Conservation (phyloP, 768 basidiomycete species). For the Boletus insuetus region DNA sequence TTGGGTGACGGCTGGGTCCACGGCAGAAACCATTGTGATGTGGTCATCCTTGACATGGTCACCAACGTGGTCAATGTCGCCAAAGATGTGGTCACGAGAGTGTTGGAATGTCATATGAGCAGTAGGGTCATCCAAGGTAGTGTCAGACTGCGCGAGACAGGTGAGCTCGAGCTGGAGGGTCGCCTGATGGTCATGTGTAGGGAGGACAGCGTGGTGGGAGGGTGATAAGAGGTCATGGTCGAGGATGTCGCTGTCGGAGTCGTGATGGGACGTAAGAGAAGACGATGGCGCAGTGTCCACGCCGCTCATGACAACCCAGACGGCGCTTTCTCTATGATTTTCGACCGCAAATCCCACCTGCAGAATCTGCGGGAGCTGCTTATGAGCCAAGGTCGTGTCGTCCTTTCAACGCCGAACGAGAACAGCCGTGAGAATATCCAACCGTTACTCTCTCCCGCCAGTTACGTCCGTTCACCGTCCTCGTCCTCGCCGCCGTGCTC, state of each 20-base stretch:
- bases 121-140: conserved; percentile 25
- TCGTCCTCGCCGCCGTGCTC: neutral
- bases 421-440: conserved; percentile 20
- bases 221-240: conserved; percentile 33
- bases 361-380: conserved; percentile 19
- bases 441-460: conserved; percentile 1
- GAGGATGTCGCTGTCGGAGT: conserved; percentile 32
- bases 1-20: conserved; percentile 37
- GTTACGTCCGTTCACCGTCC: conserved; percentile 7
- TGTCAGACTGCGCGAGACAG: conserved; percentile 26
- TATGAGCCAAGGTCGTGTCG: conserved; percentile 18
- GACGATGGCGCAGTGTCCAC: conserved; percentile 35
- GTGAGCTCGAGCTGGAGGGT: conserved; percentile 29
- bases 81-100: conserved; percentile 33
- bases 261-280: conserved; percentile 29
- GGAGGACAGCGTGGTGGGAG: conserved; percentile 27
- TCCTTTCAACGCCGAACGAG: conserved; percentile 24
- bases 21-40: conserved; percentile 34
- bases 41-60: conserved; percentile 32
- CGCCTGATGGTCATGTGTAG: conserved; percentile 32
- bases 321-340: conserved; percentile 21
- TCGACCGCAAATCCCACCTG: conserved; percentile 20
- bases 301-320: conserved; percentile 40
- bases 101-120: conserved; percentile 28
- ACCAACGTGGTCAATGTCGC: conserved; percentile 34